These are phyloP conservation scores for Xerocomus potaroensis DNA, from an alignment of 768 basidiomycete species.

Conservation along the genomic window DNA sequence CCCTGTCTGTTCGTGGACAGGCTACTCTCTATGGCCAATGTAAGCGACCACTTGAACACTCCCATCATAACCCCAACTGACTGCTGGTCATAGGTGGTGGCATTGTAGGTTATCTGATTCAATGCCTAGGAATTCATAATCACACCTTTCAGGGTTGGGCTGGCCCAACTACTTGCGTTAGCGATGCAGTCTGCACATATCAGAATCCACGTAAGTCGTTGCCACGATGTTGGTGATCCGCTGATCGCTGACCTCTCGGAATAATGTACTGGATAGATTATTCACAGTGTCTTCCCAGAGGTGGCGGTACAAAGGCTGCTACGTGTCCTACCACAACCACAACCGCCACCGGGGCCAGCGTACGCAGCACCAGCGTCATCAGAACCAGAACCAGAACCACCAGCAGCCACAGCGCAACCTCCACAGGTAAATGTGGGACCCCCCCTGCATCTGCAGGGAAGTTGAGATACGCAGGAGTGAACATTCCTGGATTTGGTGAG, in stretches of 20 bases:
- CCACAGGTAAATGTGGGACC: background rate
- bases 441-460: background rate
- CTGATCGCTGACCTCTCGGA: background rate
- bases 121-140: background rate
- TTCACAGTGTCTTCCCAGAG: background rate
- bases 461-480: conserved; percentile 41
- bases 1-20: background rate
- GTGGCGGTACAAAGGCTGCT: background rate
- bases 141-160: background rate
- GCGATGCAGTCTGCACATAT: background rate
- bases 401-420: background rate
- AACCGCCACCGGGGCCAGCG: background rate
- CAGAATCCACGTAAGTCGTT: background rate
- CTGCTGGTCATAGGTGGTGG: background rate
- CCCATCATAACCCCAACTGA: background rate
- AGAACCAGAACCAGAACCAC: background rate
- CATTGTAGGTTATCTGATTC: background rate
- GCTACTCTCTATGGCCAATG: background rate
- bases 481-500: conserved; percentile 49
- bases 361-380: no score
- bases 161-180: background rate
- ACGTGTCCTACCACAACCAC: background rate
- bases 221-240: background rate
- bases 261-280: background rate
- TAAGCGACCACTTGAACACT: background rate